phyloP scores from a whole-genome alignment of 2,329 filamentous ascomycete genomes.

The Truncatella angustata region DNA sequence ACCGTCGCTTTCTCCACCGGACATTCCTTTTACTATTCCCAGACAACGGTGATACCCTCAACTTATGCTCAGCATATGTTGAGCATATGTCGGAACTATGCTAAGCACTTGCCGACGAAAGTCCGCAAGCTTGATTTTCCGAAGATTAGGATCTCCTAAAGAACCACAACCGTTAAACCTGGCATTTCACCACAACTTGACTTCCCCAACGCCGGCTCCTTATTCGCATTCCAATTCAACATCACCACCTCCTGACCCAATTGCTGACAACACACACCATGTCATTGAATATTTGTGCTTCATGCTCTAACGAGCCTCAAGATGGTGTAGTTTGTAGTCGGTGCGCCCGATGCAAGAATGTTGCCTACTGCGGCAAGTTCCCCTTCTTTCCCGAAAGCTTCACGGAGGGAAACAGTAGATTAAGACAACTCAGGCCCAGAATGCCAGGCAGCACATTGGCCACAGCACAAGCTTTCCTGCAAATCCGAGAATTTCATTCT shows the following conservation, averaged over 20 bases:
- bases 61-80: not conserved
- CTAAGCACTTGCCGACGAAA: not conserved
- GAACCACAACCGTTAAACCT: not conserved
- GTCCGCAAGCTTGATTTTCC: not conserved
- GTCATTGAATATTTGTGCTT: no score
- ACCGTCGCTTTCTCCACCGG: no score
- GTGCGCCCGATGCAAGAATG: not conserved
- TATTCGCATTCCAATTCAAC: not conserved
- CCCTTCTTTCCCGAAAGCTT: not conserved
- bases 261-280: no score
- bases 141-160: not conserved
- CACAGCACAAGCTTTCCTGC: not conserved
- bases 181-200: no score
- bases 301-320: not conserved
- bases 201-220: not conserved
- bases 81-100: not conserved
- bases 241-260: no score
- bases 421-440: not conserved
- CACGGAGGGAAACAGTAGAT: not conserved
- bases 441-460: not conserved
- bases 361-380: not conserved
- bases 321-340: not conserved
- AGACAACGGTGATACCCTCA: not conserved
- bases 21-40: no score
- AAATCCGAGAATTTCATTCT: not conserved